Percentiles rank a stretch among this genome's conserved stretches.
These are phyloP conservation scores for Auriculariales sp. DNA, from an alignment of 768 basidiomycete genomes.

Conservation along the genomic window DNA sequence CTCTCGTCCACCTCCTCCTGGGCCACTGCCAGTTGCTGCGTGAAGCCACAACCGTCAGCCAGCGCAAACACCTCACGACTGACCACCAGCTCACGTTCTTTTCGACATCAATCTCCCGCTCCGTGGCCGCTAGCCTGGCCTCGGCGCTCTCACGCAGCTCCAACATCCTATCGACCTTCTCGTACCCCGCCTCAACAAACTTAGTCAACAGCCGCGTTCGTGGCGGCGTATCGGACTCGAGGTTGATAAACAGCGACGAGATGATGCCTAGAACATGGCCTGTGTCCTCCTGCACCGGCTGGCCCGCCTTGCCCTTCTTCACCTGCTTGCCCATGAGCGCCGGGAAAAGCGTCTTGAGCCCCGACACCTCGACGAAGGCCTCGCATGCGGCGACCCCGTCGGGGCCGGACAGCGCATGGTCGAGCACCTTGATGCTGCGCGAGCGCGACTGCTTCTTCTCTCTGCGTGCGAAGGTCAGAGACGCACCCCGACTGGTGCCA, in stretches of 20 bases:
- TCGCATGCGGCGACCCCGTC: constrained; percentile 58
- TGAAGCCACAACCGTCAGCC: background rate
- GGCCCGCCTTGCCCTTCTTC: constrained; percentile 51
- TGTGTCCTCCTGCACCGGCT: constrained; percentile 60
- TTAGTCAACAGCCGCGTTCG: constrained; percentile 78
- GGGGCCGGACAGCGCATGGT: constrained; percentile 76
- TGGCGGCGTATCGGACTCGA: constrained; percentile 68
- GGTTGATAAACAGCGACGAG: constrained; percentile 75
- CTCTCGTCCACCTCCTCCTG: constrained; percentile 44
- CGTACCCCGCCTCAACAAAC: constrained; percentile 86
- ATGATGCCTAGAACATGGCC: constrained; percentile 81
- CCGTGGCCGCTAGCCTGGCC: constrained; percentile 39
- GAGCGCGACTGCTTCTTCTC: constrained; percentile 72
- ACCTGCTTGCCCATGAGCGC: constrained; percentile 83
- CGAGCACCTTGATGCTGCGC: constrained; percentile 78
- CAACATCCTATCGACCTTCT: constrained; percentile 85
- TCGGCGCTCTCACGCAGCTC: constrained; percentile 69
- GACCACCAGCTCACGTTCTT: constrained; percentile 34
- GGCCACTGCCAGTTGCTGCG: constrained; percentile 38
- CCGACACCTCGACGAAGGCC: constrained; percentile 74
- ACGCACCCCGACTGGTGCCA: background rate
- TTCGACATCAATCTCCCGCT: constrained; percentile 56
- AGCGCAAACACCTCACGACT: constrained; percentile 1
- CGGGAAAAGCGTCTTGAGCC: constrained; percentile 81
- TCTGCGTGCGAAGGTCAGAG: constrained; percentile 25